Evolutionary conservation across 78 protist genomes (phyloP), one percentile per base, ranked within the genome.

Genomic region (Polysphondylium violaceum): DNA sequence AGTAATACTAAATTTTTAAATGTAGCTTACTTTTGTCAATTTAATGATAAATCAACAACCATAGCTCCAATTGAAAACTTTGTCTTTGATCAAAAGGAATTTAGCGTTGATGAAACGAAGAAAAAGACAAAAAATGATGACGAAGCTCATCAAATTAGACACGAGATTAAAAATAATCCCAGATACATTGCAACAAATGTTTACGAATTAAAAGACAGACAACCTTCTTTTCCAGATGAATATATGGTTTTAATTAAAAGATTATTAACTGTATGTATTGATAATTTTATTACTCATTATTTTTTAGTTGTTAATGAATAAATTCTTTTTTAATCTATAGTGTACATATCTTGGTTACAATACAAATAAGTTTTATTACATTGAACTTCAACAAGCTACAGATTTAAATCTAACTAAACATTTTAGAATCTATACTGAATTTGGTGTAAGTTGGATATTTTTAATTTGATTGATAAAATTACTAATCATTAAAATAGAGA

Each of bases 341-440:
- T 43, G 36, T 69, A 69, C 76, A 43, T 56, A 17, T 23, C 12
- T 69, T 27, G 36, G 21, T 69, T 33, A 38, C 27, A 69, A 69
- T 69, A 27, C 36, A 2, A 69, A 69, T 27, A 69, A 69, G 43
- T 69, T 69, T 16, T 69, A n/a, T 69, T 69, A 69, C 43, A 43
- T 69, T 17, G 76, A 69, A 44, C 23, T 69, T 33, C 55, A 69
- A 1, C 53, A 69, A 69, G 76, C 60, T 27, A 69, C 27, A 27
- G 76, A 69, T 44, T 21, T 7, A 19, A 69, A 44, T 43, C 43
- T 69, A 5, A 44, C 38, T 21, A n/a, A 69, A 44, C 43, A 41
- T 43, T 69, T 33, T 69, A 69, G 76, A 69, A 69, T 69, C 17
- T 69, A 41, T 31, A 69, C 76, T 5, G 60, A 69, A 69, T 43